Evolutionary conservation across 371 early-diverging fungal species (phyloP), one percentile per base, ranked within the genome.

Genomic region (Rhizopus delemar): DNA sequence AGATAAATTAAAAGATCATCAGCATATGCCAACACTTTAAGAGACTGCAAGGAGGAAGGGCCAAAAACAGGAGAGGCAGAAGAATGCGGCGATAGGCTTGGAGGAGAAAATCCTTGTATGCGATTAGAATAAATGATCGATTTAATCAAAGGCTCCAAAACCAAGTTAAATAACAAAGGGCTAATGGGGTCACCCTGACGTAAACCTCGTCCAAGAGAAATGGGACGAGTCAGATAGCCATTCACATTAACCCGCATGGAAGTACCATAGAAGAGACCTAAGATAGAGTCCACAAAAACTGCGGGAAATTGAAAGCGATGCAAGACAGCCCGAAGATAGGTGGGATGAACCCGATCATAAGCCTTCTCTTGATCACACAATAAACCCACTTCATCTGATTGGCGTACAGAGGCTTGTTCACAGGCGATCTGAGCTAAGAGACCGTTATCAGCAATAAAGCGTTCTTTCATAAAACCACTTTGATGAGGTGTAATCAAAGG

Each of bases 291-390:
- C 6, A 59, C 33, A 0, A 52, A 0, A 0, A n/a, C 6, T 8
- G 0, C 33, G 2, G 65, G 58, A 33, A 64, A 59, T 32, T 54
- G 60, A 41, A 59, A 66, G 2, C 32, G 39, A 2, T 4, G 0
- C n/a, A 68, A 28, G 0, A 62, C 60, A 2, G 11, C 2, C 0
- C 0, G 0, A 3, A 72, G 41, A 38, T 65, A 63, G 4, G 35
- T 32, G 3, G 53, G 59, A n/a, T 68, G 48, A 0, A 68, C 46
- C 0, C 66, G 51, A 49, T 68, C 66, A 51, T 61, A 56, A 0
- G 69, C 68, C 22, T 67, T 62, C 28, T 58, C 61, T 5, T 62
- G 59, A 16, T 66, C 67, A 5, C 67, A 13, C 0, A 60, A 41
- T 0, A 72, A n/a, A 0, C 61, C 61, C 0, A 65, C 36, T n/a